A percentile compares a stretch with the other conserved stretches of the same genome.
These are phyloP conservation scores for Dentipellis fragilis DNA, from an alignment of 768 basidiomycete species.

Conservation along the genomic window DNA sequence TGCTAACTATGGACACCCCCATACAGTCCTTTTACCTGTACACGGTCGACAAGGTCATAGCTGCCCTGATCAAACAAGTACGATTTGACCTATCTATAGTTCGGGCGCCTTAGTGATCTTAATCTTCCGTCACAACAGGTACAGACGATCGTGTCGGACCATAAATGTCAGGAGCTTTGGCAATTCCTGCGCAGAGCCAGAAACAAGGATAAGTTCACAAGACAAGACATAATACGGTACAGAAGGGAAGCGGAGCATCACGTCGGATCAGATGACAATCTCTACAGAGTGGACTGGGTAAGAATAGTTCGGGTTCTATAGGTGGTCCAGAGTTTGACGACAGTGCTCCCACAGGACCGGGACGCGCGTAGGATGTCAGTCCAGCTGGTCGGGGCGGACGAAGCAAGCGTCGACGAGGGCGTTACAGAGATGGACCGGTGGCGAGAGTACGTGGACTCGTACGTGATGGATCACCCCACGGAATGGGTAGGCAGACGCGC, in stretches of 20 bases:
- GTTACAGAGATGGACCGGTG: conserved; percentile 45
- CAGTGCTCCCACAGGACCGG: conserved; percentile 33
- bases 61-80: conserved; percentile 87
- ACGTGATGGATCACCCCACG: conserved; percentile 58
- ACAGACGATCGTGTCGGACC: conserved; percentile 76
- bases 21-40: conserved; percentile 81
- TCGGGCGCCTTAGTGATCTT: background rate
- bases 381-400: conserved; percentile 48
- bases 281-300: conserved; percentile 79
- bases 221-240: conserved; percentile 65
- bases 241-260: conserved; percentile 72
- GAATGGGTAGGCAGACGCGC: conserved; percentile 50
- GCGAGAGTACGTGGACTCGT: conserved; percentile 68
- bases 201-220: conserved; percentile 37
- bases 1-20: no score
- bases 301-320: conserved; percentile 18
- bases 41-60: conserved; percentile 89
- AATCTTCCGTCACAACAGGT: conserved; percentile 38
- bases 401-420: conserved; percentile 55
- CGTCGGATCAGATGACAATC: conserved; percentile 63
- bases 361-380: conserved; percentile 47
- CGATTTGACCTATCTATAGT: conserved; percentile 15
- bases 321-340: conserved; percentile 3
- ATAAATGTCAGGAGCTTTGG: conserved; percentile 82
- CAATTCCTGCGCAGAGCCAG: conserved; percentile 61